phyloP scores from a whole-genome alignment of 139 green algal genomes.

The Protoeuglena noctilucae region DNA sequence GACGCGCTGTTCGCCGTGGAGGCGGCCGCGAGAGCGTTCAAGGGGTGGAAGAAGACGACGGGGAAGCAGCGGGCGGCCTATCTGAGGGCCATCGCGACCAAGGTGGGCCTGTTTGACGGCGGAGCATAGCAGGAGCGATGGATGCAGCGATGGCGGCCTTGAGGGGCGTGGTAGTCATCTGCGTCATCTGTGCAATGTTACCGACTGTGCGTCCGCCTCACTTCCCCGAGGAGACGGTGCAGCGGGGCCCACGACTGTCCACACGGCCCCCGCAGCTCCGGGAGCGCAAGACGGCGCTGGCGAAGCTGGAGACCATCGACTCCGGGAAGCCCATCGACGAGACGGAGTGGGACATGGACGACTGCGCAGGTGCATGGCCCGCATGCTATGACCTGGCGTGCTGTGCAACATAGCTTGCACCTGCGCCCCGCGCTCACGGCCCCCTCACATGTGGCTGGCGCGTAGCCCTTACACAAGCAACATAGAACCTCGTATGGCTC shows the following conservation, averaged over 20 bases:
- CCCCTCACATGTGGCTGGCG: not conserved
- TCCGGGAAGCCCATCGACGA: slow-evolving; percentile 73
- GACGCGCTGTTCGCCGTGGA: slow-evolving; percentile 41
- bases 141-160: no score
- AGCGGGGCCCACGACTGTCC: no score
- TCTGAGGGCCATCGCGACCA: slow-evolving; percentile 34
- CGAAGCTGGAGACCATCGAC: slow-evolving; percentile 53
- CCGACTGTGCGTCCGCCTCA: no score
- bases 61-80: slow-evolving; percentile 30
- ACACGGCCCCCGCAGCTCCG: slow-evolving; percentile 28
- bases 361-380: not conserved
- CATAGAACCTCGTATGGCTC: no score
- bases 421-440: slow-evolving; percentile 11
- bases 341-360: slow-evolving; percentile 65
- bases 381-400: no score
- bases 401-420: slow-evolving; percentile 15
- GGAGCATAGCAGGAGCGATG: no score
- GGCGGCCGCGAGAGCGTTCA: slow-evolving; percentile 24
- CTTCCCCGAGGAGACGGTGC: no score
- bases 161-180: no score
- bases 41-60: slow-evolving; percentile 24
- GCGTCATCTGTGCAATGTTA: no score
- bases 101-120: slow-evolving; percentile 28
- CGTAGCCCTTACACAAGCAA: not conserved
- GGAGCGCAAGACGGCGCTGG: slow-evolving; percentile 38